Evolutionary conservation across 2,329 filamentous ascomycete species (phyloP).

Genomic region (Penicillium sp.): DNA sequence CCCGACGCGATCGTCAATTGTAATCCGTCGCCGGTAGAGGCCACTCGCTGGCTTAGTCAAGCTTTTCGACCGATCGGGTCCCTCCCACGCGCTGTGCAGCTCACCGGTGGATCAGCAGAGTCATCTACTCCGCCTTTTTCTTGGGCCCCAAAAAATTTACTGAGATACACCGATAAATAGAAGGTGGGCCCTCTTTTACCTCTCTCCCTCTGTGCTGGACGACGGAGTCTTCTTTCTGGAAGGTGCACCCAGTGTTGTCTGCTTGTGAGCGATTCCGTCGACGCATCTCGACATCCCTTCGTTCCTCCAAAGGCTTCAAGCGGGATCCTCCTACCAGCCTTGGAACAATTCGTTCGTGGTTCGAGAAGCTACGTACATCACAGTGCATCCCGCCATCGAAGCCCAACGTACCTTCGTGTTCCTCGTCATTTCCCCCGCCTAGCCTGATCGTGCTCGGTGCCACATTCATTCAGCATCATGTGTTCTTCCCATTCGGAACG

Average conservation of each 20-base stretch:
- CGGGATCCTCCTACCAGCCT: neutral
- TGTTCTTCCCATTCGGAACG: slow-evolving; percentile 13
- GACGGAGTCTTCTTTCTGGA: no score
- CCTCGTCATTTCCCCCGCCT: neutral
- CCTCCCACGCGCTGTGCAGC: neutral
- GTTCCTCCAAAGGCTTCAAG: neutral
- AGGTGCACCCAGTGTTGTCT: no score
- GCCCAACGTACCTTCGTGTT: neutral
- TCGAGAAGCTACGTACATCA: no score
- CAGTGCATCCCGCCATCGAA: no score
- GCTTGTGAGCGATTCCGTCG: no score
- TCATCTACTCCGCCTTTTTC: slow-evolving; percentile 1
- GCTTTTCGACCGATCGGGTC: neutral
- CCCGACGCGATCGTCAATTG: no score
- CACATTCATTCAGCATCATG: slow-evolving; percentile 13
- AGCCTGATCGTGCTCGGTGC: neutral
- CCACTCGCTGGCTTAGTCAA: neutral
- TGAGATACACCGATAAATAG: neutral
- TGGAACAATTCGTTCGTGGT: no score
- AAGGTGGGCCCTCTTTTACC: neutral
- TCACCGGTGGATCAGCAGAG: slow-evolving; percentile 9
- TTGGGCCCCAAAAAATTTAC: neutral
- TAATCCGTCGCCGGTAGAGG: no score
- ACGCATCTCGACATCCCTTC: no score
- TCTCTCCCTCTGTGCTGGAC: no score